These are phyloP conservation scores for Heterococcus sp. DNA, from an alignment of 108 stramenopile species.

Conservation along the genomic window DNA sequence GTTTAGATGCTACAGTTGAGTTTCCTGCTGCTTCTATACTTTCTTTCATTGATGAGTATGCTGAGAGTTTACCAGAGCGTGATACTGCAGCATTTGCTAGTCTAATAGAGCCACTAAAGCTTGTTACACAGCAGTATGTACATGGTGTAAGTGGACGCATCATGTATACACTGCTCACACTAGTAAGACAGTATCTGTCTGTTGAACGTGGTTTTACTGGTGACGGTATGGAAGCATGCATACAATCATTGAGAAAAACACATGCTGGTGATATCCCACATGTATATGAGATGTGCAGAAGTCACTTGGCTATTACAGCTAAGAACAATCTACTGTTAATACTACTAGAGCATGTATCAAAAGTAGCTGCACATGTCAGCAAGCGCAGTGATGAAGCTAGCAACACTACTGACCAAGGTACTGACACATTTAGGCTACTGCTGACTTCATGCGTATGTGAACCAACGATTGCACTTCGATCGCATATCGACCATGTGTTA, in stretches of 20 bases:
- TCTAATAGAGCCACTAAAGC: background rate
- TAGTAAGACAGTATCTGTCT: conserved; percentile 73
- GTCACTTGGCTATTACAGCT: conserved; percentile 70
- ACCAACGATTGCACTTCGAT: too few species aligned
- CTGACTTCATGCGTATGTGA: too few species aligned
- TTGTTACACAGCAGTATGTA: conserved; percentile 9
- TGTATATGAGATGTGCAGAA: conserved; percentile 75
- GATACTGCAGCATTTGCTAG: background rate
- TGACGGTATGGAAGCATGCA: conserved; percentile 55
- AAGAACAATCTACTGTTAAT: conserved; percentile 60
- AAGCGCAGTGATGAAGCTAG: too few species aligned
- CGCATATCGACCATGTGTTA: too few species aligned
- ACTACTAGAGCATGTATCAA: conserved; percentile 77
- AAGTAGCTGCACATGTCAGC: conserved; percentile 61
- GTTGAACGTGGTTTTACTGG: conserved; percentile 86
- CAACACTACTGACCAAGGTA: too few species aligned
- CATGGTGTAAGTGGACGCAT: conserved; percentile 48
- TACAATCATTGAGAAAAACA: conserved; percentile 70
- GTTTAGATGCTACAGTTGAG: background rate
- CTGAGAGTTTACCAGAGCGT: conserved; percentile 8
- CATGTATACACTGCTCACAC: conserved; percentile 62
- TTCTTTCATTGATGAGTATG: conserved; percentile 55
- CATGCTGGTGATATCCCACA: conserved; percentile 77
- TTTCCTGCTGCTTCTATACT: conserved; percentile 74
- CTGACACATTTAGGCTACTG: too few species aligned